Evolutionary conservation across 73 alveolate genomes (phyloP), one percentile per base, ranked within the genome.

Genomic region (Durusdinium trenchii): DNA sequence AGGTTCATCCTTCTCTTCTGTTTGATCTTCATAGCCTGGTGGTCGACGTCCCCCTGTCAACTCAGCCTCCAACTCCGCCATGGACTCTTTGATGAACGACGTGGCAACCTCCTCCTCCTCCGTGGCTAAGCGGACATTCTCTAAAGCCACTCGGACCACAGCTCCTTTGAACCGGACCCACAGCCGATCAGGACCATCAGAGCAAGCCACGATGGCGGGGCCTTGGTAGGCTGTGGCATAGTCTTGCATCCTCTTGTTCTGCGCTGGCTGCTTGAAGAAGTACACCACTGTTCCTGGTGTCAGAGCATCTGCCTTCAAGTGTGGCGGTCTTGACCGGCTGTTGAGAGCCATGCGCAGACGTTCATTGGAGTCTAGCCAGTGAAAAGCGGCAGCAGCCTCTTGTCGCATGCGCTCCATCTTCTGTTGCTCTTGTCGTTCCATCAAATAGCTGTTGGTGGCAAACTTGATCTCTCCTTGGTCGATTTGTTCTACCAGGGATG

Each of bases 221-320:
- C 91, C 91, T 81, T 45, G 48, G 46, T 45, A 2, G 35, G 60
- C 71, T 45, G 60, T 46, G 69, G 91, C 71, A 46, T 28, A 2
- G 46, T 48, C 71, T 35, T 81, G 48, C 91, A 48, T 45, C 1
- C 91, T 62, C 47, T 45, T 45, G 64, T 45, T 48, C 43, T 81
- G 91, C 46, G 48, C 69, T 9, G 71, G 40, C 67, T 71, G 84
- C 48, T 81, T 46, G 71, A 45, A 81, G 91, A 46, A 81, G 45
- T 81, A 81, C n/a, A n/a, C 91, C 45, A 32, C 64, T 3, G 91
- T 48, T 0, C 91, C 91, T 1, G 60, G 69, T 2, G 2, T 40
- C 9, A 81, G 30, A 46, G 64, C 64, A 4, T 81, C 69, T 12
- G 64, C 48, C 0, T 43, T 9, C 43, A 48, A 48, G 46, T 81